phyloP scores from a whole-genome alignment of 441 rosid genomes.

The Eutrema salsugineum region DNA sequence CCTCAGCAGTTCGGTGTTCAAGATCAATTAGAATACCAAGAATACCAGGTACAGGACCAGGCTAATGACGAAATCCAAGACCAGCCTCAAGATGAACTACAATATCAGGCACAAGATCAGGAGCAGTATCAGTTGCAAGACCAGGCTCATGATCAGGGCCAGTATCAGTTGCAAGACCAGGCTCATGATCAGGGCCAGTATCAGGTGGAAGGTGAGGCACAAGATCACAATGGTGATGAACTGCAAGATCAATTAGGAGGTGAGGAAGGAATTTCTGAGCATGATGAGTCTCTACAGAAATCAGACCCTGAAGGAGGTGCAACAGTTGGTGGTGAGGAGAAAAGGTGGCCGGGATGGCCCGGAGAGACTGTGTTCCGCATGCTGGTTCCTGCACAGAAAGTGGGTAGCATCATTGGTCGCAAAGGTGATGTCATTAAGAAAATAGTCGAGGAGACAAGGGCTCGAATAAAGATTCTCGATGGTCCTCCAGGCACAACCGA shows the following conservation, averaged over 20 bases:
- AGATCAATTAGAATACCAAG: conserved; percentile 23
- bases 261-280: conserved; percentile 40
- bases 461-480: conserved; percentile 94
- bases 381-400: conserved; percentile 98
- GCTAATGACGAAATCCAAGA: conserved; percentile 17
- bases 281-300: conserved; percentile 41
- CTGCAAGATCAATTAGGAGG: conserved; percentile 30
- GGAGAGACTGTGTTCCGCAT: conserved; percentile 98
- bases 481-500: conserved; percentile 99
- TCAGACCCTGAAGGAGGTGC: conserved; percentile 43
- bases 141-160: conserved; percentile 24
- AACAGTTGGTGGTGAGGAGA: conserved; percentile 56
- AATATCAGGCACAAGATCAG: conserved; percentile 27
- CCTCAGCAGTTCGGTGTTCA: neutral
- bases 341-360: conserved; percentile 99
- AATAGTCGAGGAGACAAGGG: conserved; percentile 97
- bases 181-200: conserved; percentile 31
- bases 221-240: conserved; percentile 31
- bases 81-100: conserved; percentile 30
- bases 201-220: conserved; percentile 26
- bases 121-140: conserved; percentile 31
- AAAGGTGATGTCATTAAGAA: conserved; percentile 97
- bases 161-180: conserved; percentile 33
- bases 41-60: conserved; percentile 22
- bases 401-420: conserved; percentile 97